A percentile compares a stretch with the other conserved stretches of the same genome.
phyloP scores from a whole-genome alignment of 495 filamentous ascomycete genomes.

The Delitschia confertaspora region DNA sequence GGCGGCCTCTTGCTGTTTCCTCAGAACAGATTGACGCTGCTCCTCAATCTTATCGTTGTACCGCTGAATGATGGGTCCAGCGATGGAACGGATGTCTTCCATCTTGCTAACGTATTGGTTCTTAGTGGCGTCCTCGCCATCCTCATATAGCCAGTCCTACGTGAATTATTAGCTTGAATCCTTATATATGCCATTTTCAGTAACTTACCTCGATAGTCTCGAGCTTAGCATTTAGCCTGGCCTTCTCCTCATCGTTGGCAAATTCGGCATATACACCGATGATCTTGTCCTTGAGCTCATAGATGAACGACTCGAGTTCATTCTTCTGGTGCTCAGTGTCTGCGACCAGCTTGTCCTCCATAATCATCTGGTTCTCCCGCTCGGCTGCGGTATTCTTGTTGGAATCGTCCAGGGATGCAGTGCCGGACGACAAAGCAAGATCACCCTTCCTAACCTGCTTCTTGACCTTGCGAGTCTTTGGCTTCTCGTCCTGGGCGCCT shows the following conservation, averaged over 20 bases:
- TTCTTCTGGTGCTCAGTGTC: constrained; percentile 99
- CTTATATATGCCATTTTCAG: background rate
- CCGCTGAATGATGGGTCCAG: constrained; percentile 86
- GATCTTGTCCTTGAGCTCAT: constrained; percentile 88
- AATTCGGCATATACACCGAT: constrained; percentile 84
- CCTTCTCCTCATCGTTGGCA: constrained; percentile 86
- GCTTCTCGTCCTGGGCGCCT: constrained; percentile 62
- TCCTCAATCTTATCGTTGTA: constrained; percentile 91
- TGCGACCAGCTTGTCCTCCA: constrained; percentile 96
- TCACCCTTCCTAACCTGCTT: constrained; percentile 99
- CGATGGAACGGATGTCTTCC: constrained; percentile 85
- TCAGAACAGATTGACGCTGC: constrained; percentile 68
- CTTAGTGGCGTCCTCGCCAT: constrained; percentile 92
- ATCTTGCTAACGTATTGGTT: constrained; percentile 87
- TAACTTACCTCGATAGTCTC: constrained; percentile 69
- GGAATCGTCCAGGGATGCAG: constrained; percentile 62
- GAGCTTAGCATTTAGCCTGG: constrained; percentile 70
- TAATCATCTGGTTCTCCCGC: constrained; percentile 81
- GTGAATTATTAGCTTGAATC: constrained; percentile 3
- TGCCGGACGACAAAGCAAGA: constrained; percentile 75
- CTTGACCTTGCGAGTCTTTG: constrained; percentile 97
- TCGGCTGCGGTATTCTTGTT: constrained; percentile 60
- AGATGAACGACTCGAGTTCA: constrained; percentile 94
- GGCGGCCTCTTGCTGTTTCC: constrained; percentile 63
- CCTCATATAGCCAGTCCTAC: constrained; percentile 97